Conservation (phyloP, 116 monocot genomes). For the Zostera marina region DNA sequence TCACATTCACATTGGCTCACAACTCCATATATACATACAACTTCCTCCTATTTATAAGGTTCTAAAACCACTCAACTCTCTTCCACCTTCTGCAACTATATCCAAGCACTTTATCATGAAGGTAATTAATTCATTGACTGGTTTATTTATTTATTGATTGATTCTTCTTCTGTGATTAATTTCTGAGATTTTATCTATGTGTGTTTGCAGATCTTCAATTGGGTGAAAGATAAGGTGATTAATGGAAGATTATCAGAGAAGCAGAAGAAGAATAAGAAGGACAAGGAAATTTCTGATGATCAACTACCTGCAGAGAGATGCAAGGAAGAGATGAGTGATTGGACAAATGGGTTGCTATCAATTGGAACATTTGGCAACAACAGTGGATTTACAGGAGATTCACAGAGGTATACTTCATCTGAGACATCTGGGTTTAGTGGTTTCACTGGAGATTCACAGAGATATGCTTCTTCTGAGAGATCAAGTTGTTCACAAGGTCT, state of each 20-base stretch:
- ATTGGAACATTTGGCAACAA: conserved; percentile 79
- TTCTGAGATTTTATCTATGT: background rate
- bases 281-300: conserved; percentile 8
- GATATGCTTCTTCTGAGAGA: conserved; percentile 7
- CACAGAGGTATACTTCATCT: conserved; percentile 7
- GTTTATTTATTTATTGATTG: too few relatives aligned
- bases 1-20: background rate
- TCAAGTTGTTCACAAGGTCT: conserved; percentile 20
- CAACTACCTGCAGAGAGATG: conserved; percentile 1
- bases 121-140: background rate
- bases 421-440: conserved; percentile 7
- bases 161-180: background rate
- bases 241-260: background rate
- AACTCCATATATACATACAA: background rate
- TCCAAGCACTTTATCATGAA: conserved; percentile 1
- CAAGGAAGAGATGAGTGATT: conserved; percentile 46
- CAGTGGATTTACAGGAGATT: conserved; percentile 2
- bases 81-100: background rate
- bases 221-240: conserved; percentile 7
- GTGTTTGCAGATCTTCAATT: conserved; percentile 13
- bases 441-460: conserved; percentile 4
- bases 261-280: background rate
- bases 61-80: background rate
- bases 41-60: background rate
- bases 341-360: conserved; percentile 46